A percentile compares a stretch with the other conserved stretches of the same genome.
These are phyloP conservation scores for Taiozyma sp. DNA, from an alignment of 1,139 yeast genomes.

Conservation along the genomic window DNA sequence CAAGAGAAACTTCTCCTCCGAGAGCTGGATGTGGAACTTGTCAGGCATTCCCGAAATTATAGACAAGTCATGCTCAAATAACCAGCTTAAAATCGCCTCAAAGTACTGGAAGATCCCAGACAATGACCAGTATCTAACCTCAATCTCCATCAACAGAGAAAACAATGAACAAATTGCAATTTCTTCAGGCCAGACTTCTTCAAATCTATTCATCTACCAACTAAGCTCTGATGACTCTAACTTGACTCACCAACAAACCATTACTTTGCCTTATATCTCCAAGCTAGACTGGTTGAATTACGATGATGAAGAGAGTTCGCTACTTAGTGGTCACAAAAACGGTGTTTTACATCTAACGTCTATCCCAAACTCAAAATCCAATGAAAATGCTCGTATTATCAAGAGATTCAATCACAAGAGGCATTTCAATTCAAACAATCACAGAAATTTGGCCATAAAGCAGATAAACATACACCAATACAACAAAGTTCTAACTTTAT, in stretches of 20 bases:
- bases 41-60: slow-evolving; percentile 11
- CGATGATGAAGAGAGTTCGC: slow-evolving; percentile 25
- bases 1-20: slow-evolving; percentile 13
- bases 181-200: slow-evolving; percentile 49
- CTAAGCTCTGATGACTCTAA: slow-evolving; percentile 38
- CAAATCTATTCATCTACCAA: slow-evolving; percentile 64
- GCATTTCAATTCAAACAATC: slow-evolving; percentile 31
- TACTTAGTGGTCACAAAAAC: slow-evolving; percentile 66
- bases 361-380: slow-evolving; percentile 52
- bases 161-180: slow-evolving; percentile 53
- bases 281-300: slow-evolving; percentile 58
- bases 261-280: slow-evolving; percentile 64
- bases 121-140: slow-evolving; percentile 48
- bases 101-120: slow-evolving; percentile 76
- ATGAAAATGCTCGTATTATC: slow-evolving; percentile 62
- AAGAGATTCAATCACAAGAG: slow-evolving; percentile 72
- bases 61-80: slow-evolving; percentile 39
- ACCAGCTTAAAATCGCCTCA: slow-evolving; percentile 44
- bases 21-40: slow-evolving; percentile 18
- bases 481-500: slow-evolving; percentile 43
- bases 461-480: slow-evolving; percentile 37
- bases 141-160: slow-evolving; percentile 45
- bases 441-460: slow-evolving; percentile 29
- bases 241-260: slow-evolving; percentile 71
- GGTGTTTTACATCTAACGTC: slow-evolving; percentile 68